A percentile compares a stretch with the other conserved stretches of the same genome.
These are phyloP conservation scores for Penicillium sclerotigenum DNA, from an alignment of 2,329 filamentous ascomycete species.

Conservation along the genomic window DNA sequence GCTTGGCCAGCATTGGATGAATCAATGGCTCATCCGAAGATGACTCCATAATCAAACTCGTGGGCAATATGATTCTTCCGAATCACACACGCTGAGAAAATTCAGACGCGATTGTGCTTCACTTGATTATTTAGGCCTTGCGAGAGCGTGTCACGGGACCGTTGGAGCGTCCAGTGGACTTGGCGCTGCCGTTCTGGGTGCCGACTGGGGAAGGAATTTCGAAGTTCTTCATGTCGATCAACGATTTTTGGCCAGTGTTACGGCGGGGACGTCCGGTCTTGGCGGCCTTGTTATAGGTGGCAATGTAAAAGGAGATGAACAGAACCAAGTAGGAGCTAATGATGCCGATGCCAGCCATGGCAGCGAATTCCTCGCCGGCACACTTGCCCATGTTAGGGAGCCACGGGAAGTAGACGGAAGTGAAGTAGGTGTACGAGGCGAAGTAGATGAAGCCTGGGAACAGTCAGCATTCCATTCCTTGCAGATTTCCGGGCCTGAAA, in stretches of 20 bases:
- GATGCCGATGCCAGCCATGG: slow-evolving; percentile 86
- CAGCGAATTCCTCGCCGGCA: slow-evolving; percentile 94
- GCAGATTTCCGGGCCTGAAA: too few species aligned
- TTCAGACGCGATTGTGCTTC: not conserved
- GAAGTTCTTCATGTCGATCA: slow-evolving; percentile 79
- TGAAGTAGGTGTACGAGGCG: slow-evolving; percentile 98
- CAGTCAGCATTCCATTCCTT: slow-evolving; percentile 6
- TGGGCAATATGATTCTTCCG: not conserved
- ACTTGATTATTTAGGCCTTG: slow-evolving; percentile 41
- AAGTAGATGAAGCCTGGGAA: slow-evolving; percentile 92
- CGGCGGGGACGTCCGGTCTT: slow-evolving; percentile 44
- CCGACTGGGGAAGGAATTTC: slow-evolving; percentile 51
- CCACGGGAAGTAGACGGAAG: slow-evolving; percentile 80
- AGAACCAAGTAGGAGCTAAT: slow-evolving; percentile 93
- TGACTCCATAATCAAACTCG: not conserved
- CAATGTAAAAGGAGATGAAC: slow-evolving; percentile 98
- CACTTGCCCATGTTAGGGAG: slow-evolving; percentile 82
- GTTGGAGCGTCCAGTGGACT: slow-evolving; percentile 41
- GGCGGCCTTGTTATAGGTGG: slow-evolving; percentile 77
- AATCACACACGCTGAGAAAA: not conserved
- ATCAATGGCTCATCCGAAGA: not conserved
- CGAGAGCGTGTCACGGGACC: slow-evolving; percentile 47
- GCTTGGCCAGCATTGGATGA: not conserved
- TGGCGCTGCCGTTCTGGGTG: slow-evolving; percentile 30
- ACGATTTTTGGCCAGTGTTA: slow-evolving; percentile 73